A percentile compares a stretch with the other conserved stretches of the same genome.
Conservation (phyloP, 805 yeast genomes). For the Pichia exigua region DNA sequence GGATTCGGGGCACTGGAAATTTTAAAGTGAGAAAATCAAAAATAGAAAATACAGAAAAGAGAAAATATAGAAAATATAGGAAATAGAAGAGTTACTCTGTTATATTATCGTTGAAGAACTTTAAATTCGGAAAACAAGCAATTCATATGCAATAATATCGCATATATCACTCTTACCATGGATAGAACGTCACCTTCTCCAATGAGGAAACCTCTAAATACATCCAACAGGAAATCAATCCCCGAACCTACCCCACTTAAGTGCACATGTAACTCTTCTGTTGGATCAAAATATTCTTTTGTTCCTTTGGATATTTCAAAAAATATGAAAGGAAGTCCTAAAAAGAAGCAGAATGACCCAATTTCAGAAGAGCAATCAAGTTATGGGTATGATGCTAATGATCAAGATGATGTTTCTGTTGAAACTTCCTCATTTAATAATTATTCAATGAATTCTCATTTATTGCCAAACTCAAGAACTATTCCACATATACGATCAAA, state of each 20-base stretch:
- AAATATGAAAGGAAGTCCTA: not conserved
- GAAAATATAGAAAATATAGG: too few species aligned
- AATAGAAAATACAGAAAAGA: not conserved
- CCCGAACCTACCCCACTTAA: not conserved
- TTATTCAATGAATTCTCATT: not conserved
- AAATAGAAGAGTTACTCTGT: too few species aligned
- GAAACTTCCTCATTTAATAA: not conserved
- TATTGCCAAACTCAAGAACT: not conserved
- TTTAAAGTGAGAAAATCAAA: too few species aligned
- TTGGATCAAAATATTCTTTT: not conserved
- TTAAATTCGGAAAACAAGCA: too few species aligned
- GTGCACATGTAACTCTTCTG: not conserved
- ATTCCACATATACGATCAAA: constrained; percentile 1
- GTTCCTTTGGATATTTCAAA: not conserved
- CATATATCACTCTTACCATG: not conserved
- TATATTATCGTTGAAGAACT: too few species aligned
- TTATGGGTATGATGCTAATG: not conserved
- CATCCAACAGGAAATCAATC: not conserved
- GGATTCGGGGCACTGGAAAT: not conserved
- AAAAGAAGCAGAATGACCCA: not conserved
- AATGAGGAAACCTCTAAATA: not conserved
- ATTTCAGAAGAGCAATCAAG: not conserved
- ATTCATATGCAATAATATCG: not conserved
- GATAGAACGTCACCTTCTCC: not conserved
- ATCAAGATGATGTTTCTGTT: not conserved